Evolutionary conservation across 192 early-diverging fungal species (phyloP), one percentile per base, ranked within the genome.

Genomic region (Backusella mclennaniae): DNA sequence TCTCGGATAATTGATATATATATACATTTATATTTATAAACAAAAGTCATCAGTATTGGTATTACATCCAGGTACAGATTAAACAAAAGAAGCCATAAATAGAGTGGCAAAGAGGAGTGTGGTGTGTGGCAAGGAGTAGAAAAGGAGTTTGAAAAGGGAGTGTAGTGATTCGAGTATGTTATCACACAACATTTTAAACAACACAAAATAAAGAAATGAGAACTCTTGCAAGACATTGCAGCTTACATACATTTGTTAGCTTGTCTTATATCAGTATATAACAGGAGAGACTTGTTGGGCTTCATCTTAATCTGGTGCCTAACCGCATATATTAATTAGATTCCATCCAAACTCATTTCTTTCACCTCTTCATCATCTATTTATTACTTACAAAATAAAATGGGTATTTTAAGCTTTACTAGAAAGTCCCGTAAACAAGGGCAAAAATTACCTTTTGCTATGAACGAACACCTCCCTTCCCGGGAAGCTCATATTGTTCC

Each of bases 241-340:
- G 56, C 56, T 63, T 69, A 38, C 38, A 38, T 69, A 38, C 68
- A 38, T 69, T 21, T 69, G 68, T 41, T 63, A 63, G 56, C 21
- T 63, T 23, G 68, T 23, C 21, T 39, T 39, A 11, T 69, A 23
- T 21, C 39, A 41, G 1, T 35, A 69, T 69, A 69, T 9, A 67
- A 69, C 35, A 69, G 56, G 56, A 26, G 56, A 29, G 1, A 14
- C 23, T 63, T 63, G 56, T 8, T 36, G 35, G 67, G 17, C 35
- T 35, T 39, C 70, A 71, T 39, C 70, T 49, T 33, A 49, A 71
- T 49, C 41, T 71, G 42, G 44, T 71, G 15, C 29, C 26, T 44
- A 71, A 71, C 70, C 42, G 70, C 70, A 71, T 71, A 71, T 44
- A 71, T 71, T 71, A 71, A 36, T 49, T 31, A 3, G 21, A 21